Evolutionary conservation across 495 filamentous ascomycete species (phyloP).

Genomic region (Cenococcum geophilum): DNA sequence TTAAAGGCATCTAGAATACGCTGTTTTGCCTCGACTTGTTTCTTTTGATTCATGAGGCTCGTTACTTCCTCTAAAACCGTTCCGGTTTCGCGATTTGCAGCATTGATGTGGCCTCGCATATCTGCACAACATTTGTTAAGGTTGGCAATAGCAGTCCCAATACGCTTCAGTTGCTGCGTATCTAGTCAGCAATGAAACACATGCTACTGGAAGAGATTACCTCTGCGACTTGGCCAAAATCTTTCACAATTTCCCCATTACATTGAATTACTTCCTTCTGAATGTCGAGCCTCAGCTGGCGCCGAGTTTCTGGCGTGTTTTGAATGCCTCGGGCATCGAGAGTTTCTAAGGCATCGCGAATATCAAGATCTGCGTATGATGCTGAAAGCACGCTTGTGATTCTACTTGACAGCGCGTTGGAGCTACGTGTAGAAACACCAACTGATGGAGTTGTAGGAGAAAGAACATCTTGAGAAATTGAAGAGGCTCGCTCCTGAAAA

Average conservation of each 20-base stretch:
- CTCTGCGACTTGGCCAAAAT: slow-evolving; percentile 89
- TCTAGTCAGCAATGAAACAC: slow-evolving; percentile 21
- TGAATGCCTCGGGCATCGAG: slow-evolving; percentile 64
- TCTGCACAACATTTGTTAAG: slow-evolving; percentile 77
- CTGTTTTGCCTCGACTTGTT: slow-evolving; percentile 79
- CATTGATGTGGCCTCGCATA: slow-evolving; percentile 68
- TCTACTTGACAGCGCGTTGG: slow-evolving; percentile 64
- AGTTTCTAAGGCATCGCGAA: slow-evolving; percentile 73
- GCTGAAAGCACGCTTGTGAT: slow-evolving; percentile 80
- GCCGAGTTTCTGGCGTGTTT: slow-evolving; percentile 73
- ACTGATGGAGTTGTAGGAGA: slow-evolving; percentile 28
- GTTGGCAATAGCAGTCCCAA: slow-evolving; percentile 68
- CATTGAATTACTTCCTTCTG: slow-evolving; percentile 91
- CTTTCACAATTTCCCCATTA: slow-evolving; percentile 84
- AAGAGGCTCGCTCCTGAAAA: slow-evolving; percentile 30
- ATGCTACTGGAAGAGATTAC: slow-evolving; percentile 41
- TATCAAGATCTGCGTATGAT: slow-evolving; percentile 88
- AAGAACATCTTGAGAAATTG: slow-evolving; percentile 24
- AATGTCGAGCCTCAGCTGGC: slow-evolving; percentile 73
- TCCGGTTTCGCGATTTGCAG: slow-evolving; percentile 67
- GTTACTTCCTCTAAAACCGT: slow-evolving; percentile 75
- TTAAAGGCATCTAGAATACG: slow-evolving; percentile 76
- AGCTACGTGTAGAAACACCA: slow-evolving; percentile 24
- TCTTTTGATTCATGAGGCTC: slow-evolving; percentile 65
- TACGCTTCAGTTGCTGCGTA: slow-evolving; percentile 73